These are phyloP conservation scores for Penicillium samsonianum DNA, from an alignment of 495 filamentous ascomycete genomes.

Conservation along the genomic window DNA sequence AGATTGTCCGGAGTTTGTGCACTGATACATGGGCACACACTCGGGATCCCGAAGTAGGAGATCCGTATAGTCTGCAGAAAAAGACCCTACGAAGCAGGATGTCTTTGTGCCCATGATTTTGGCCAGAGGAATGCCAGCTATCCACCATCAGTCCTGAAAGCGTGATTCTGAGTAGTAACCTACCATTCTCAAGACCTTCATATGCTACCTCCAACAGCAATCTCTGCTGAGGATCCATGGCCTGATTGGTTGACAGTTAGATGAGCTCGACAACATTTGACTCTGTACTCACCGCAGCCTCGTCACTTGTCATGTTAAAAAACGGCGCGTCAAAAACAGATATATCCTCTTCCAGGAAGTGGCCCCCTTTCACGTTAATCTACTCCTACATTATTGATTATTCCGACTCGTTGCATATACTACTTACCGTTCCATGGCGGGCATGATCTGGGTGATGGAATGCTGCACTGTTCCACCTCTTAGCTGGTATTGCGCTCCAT, in stretches of 20 bases:
- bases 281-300: conserved; percentile 45
- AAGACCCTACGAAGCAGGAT: conserved; percentile 47
- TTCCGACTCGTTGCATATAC: too few species aligned
- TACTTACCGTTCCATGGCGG: conserved; percentile 27
- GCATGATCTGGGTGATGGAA: conserved; percentile 57
- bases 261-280: neutral
- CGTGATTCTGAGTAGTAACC: neutral
- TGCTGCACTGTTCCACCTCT: conserved; percentile 53
- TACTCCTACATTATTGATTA: conserved; percentile 2
- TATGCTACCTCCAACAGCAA: conserved; percentile 62
- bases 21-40: conserved; percentile 32
- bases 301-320: conserved; percentile 57
- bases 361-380: conserved; percentile 37
- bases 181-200: conserved; percentile 55
- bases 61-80: conserved; percentile 35
- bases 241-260: conserved; percentile 2
- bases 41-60: conserved; percentile 34
- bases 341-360: conserved; percentile 54
- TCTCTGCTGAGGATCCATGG: conserved; percentile 53
- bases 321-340: conserved; percentile 59
- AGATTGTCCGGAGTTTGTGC: conserved; percentile 35
- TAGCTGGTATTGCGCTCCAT: conserved; percentile 50
- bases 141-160: neutral
- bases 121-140: conserved; percentile 33
- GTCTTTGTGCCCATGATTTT: conserved; percentile 50